Evolutionary conservation across 345 rosid genomes (phyloP), one percentile per base, ranked within the genome.

Genomic region (Schrenkiella parvula): DNA sequence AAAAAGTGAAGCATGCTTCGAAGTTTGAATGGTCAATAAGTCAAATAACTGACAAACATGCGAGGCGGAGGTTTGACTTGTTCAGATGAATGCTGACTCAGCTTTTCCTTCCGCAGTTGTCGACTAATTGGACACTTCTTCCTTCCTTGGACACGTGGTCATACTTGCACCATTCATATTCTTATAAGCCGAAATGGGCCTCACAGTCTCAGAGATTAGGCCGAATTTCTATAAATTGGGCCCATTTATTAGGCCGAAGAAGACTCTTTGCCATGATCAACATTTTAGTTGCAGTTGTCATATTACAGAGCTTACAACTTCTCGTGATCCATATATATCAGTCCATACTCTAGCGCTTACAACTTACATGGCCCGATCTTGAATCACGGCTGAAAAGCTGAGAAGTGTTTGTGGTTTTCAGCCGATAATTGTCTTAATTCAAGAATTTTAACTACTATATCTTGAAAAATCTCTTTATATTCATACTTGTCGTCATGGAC

Each of bases 71-170:
- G 44, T 66, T 74, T 66, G 78, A 74, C 78, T 58, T 66, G 15
- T 43, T 21, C 66, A 46, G 59, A 19, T 43, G 56, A 25, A 56
- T 65, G 71, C 51, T 47, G 66, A 73, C 52, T 65, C 63, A 39
- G 34, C 46, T 71, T 59, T 71, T 13, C 70, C 32, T 48, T 35
- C 64, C 34, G 3, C 66, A 29, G 78, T 68, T 67, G 73, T 68
- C 79, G 32, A 19, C 79, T 68, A 60, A 32, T 68, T 60, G 31
- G 69, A 75, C 79, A 75, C 54, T 74, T 59, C 73, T 59, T 58
- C 37, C 13, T 35, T 56, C 2, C 1, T 0, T 39, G 2, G 13
- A 22, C 73, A 66, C 78, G 78, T 73, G 60, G 60, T 46, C 50
- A 25, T 2, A 26, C 19, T 23, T 44, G 31, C 21, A 18, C 41